Conservation (phyloP, 2,329 filamentous ascomycete genomes). For the Zasmidium angulare region DNA sequence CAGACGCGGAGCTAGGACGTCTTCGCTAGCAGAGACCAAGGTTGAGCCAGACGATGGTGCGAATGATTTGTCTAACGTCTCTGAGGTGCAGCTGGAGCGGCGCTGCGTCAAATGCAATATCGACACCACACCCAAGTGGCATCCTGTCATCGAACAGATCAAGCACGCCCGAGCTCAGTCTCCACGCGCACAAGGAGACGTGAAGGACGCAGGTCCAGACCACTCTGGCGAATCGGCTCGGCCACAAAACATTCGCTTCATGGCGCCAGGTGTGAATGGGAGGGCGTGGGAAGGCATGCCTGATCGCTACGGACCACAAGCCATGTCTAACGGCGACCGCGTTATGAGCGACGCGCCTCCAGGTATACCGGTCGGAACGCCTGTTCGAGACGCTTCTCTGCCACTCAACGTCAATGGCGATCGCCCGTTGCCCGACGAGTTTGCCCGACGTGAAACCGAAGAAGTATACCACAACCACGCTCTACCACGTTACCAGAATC, state of each 20-base stretch:
- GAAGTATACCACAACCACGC: conserved; percentile 28
- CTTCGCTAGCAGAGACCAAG: conserved; percentile 31
- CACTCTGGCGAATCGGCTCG: not conserved
- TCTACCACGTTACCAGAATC: conserved; percentile 26
- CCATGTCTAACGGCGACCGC: conserved; percentile 12
- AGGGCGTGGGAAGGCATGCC: conserved; percentile 33
- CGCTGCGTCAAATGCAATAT: conserved; percentile 51
- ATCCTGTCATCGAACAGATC: conserved; percentile 24
- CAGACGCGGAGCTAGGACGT: conserved; percentile 34
- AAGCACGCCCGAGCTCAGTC: conserved; percentile 10
- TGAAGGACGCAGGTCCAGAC: conserved; percentile 19
- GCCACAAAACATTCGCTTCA: conserved; percentile 25
- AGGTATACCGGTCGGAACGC: conserved; percentile 6
- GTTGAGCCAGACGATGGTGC: conserved; percentile 28
- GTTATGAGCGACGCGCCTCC: conserved; percentile 8
- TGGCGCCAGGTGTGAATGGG: conserved; percentile 30
- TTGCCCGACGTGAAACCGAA: conserved; percentile 16
- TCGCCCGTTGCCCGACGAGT: conserved; percentile 11
- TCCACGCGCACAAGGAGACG: conserved; percentile 20
- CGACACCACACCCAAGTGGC: conserved; percentile 68
- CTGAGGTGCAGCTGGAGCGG: conserved; percentile 34
- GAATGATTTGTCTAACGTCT: conserved; percentile 26
- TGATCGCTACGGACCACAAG: conserved; percentile 20
- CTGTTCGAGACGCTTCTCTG: conserved; percentile 9
- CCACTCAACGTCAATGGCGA: conserved; percentile 18